Evolutionary conservation across 2,329 filamentous ascomycete genomes (phyloP), one percentile per base, ranked within the genome.

Genomic region (Huntiella bhutanensis): DNA sequence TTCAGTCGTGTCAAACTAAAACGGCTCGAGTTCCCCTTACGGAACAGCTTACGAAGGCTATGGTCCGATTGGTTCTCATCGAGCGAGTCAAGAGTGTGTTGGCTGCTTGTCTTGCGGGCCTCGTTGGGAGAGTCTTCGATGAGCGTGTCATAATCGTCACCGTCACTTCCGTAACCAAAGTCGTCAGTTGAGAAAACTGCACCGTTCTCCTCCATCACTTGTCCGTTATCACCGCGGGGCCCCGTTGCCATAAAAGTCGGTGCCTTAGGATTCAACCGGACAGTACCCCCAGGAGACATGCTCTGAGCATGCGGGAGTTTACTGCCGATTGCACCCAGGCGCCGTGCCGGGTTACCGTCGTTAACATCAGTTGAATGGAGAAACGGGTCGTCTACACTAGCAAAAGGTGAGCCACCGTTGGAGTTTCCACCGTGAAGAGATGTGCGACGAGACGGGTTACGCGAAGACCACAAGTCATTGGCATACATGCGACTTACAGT

Each of bases 221-320:
- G 60, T 49, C 42, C 56, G 52, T 63, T 67, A 34, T 62, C 61
- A 51, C 54, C 62, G 12, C 69, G 66, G 54, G 77, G 73, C 49
- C 91, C 74, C 34, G 77, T 71, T 7, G 71, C 78, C 61, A 81
- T 88, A 58, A 96, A 96, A 1, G 81, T 83, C 6, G 87, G 87
- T 0, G 88, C 91, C 5, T 83, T 75, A 5, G 91, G 91, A 55
- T 98, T 96, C 22, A 96, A 69, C 55, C 61, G 77, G 63, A 59
- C 77, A 60, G 57, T 78, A 64, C 55, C 68, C 66, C 41, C 67
- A 65, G 55, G 71, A 59, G 57, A 59, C 12, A 59, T 66, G 35
- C 62, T 54, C 5, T 58, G 52, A 4, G 64, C 63, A 40, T 49
- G 39, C 1, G 48, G 32, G 2, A 81, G 84, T 3, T 79, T 77